Base-by-base conservation (phyloP, 768 basidiomycete species). In the Podaxis sp. region DNA sequence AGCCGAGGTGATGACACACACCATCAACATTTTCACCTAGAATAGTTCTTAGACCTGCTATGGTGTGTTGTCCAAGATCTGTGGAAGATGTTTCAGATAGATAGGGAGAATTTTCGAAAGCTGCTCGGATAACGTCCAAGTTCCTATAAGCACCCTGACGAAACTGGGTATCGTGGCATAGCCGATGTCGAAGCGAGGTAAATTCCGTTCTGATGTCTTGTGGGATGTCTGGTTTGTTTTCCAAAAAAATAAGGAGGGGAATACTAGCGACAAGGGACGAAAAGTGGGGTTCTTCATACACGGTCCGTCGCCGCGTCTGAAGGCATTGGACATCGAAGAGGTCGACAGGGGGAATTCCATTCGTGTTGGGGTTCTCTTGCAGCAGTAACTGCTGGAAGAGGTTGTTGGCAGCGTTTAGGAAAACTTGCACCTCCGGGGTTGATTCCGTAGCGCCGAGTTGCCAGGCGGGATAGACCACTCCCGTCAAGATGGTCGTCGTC, bases 401-500 rank as follows among this genome's bases (percentile, higher is more conserved):
- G 8, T 75, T 74, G 65, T 89, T 92, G 22, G 87, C 86, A 6
- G 88, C 84, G 40, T 76, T 77, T 30, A 94, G 75, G 59, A 87
- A 85, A n/a, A 79, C 68, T 26, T 76, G 72, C 0, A 75, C 75
- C 59, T 82, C 78, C 41, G 77, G 75, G 0, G 71, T 67, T 1
- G 74, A 68, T 48, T 77, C 70, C 10, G 74, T 73, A 12, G 86
- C 83, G n/a, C 79, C 83, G 22, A 82, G 75, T 55, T 80, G 77
- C 92, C 91, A 95, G 4, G 87, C 85, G 20, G 89, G 90, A 71
- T 91, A 93, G n/a, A 92, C 82, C 17, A 95, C 72, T 13, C 91
- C 90, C 59, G 81, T 77, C 41, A 95, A 74, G 50, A 94, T 80
- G 0, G 90, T 91, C 1, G 90, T 90, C 6, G 87, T 85, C 60